Evolutionary conservation across 169 alveolate species (phyloP).

Genomic region (Plasmodium gallinaceum): DNA sequence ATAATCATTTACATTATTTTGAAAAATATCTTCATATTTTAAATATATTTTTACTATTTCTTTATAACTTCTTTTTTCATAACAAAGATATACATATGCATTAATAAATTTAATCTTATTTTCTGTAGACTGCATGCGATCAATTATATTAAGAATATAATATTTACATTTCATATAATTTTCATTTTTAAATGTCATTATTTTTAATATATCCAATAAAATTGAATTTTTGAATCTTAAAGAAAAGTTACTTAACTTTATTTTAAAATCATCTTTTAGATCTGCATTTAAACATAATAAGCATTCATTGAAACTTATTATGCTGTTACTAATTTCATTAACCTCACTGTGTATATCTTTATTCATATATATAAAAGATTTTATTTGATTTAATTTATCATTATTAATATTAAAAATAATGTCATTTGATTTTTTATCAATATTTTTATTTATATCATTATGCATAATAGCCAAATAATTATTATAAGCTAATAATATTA

Average conservation of each 20-base stretch:
- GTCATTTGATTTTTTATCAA: neutral
- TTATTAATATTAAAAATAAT: constrained; percentile 9
- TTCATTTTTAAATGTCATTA: constrained; percentile 7
- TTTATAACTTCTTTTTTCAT: constrained; percentile 46
- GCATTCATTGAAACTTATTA: constrained; percentile 27
- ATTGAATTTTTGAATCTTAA: constrained; percentile 19
- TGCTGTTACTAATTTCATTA: neutral
- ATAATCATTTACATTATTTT: constrained; percentile 12
- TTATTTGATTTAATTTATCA: constrained; percentile 28
- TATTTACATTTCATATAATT: constrained; percentile 50
- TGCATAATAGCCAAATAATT: constrained; percentile 54
- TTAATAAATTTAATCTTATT: constrained; percentile 46
- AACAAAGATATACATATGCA: constrained; percentile 48
- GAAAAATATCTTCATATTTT: constrained; percentile 39
- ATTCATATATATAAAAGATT: constrained; percentile 24
- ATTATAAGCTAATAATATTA: constrained; percentile 33
- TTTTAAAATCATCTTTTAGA: constrained; percentile 31
- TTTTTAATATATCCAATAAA: constrained; percentile 32
- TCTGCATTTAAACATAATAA: neutral
- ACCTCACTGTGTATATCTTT: neutral
- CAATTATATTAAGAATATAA: constrained; percentile 26
- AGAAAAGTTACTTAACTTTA: constrained; percentile 15
- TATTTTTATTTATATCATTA: constrained; percentile 3
- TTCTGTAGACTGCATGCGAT: constrained; percentile 35
- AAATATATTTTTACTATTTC: constrained; percentile 40